Conservation (phyloP, 768 basidiomycete species). For the Amanita molliuscula region DNA sequence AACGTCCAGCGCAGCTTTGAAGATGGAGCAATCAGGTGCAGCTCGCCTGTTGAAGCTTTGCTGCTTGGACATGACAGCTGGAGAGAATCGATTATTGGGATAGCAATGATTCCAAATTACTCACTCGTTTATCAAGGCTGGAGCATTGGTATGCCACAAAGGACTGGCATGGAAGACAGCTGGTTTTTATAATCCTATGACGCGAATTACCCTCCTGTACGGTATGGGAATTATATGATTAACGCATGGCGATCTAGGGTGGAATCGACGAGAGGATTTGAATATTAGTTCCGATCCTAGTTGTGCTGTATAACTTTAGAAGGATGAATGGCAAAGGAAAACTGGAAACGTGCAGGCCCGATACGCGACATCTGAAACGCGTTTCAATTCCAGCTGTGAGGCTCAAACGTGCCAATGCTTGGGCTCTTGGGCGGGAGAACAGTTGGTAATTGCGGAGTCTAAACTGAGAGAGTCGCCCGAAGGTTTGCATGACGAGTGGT, state of each 20-base stretch:
- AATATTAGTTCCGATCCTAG: no score
- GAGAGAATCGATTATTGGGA: background rate
- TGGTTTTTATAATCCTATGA: background rate
- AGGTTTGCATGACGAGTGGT: no score
- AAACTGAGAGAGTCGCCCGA: no score
- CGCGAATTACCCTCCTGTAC: background rate
- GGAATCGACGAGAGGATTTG: background rate
- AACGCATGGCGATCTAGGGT: background rate
- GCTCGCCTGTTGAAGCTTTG: background rate
- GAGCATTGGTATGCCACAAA: background rate
- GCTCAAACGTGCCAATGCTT: background rate
- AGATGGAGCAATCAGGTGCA: background rate
- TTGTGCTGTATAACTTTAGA: background rate
- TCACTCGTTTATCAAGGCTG: background rate
- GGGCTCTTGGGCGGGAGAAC: no score
- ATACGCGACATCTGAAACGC: background rate
- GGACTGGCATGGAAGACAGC: background rate
- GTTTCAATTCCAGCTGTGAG: background rate
- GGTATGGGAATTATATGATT: no score
- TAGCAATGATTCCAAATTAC: background rate
- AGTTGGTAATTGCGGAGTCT: background rate
- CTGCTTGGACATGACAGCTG: background rate
- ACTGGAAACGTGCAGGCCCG: background rate
- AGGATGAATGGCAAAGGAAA: background rate
- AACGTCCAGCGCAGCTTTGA: background rate